Evolutionary conservation across 2,329 filamentous ascomycete genomes (phyloP).

Genomic region (Sarocladium brachiariae): DNA sequence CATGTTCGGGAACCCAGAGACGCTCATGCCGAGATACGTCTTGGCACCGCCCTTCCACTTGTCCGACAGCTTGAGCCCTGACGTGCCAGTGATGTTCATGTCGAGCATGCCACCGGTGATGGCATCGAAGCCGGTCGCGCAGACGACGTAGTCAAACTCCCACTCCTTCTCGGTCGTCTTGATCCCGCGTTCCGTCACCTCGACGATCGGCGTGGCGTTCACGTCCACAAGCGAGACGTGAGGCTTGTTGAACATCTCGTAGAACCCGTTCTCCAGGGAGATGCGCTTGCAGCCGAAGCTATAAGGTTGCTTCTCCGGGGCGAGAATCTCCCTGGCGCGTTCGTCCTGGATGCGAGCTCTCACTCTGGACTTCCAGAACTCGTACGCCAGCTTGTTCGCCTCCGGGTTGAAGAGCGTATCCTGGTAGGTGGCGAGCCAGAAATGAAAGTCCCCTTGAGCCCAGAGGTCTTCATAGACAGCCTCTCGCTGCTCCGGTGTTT

Average conservation of each 20-base stretch:
- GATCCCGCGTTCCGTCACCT: slow-evolving; percentile 33
- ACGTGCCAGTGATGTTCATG: slow-evolving; percentile 29
- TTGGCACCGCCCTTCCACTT: slow-evolving; percentile 29
- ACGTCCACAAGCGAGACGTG: slow-evolving; percentile 41
- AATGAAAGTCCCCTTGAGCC: slow-evolving; percentile 37
- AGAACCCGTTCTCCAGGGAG: slow-evolving; percentile 41
- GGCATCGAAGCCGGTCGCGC: slow-evolving; percentile 36
- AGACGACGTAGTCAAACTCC: slow-evolving; percentile 19
- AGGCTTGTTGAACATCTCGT: slow-evolving; percentile 38
- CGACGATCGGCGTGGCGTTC: slow-evolving; percentile 33
- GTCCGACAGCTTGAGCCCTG: slow-evolving; percentile 23
- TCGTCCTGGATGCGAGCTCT: slow-evolving; percentile 37
- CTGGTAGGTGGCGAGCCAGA: slow-evolving; percentile 37
- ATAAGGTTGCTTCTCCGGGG: slow-evolving; percentile 37
- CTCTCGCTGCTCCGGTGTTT: slow-evolving; percentile 32
- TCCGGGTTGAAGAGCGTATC: slow-evolving; percentile 35
- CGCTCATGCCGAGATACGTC: slow-evolving; percentile 33
- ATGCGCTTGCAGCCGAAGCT: slow-evolving; percentile 39
- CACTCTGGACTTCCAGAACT: slow-evolving; percentile 41
- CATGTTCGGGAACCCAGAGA: slow-evolving; percentile 38
- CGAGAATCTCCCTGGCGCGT: slow-evolving; percentile 35
- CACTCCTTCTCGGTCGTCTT: slow-evolving; percentile 26
- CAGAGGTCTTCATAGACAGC: slow-evolving; percentile 37
- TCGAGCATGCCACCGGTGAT: slow-evolving; percentile 32
- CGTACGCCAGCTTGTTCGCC: slow-evolving; percentile 37